These are phyloP conservation scores for Tylopilus rubrobrunneus DNA, from an alignment of 768 basidiomycete species.

Conservation along the genomic window DNA sequence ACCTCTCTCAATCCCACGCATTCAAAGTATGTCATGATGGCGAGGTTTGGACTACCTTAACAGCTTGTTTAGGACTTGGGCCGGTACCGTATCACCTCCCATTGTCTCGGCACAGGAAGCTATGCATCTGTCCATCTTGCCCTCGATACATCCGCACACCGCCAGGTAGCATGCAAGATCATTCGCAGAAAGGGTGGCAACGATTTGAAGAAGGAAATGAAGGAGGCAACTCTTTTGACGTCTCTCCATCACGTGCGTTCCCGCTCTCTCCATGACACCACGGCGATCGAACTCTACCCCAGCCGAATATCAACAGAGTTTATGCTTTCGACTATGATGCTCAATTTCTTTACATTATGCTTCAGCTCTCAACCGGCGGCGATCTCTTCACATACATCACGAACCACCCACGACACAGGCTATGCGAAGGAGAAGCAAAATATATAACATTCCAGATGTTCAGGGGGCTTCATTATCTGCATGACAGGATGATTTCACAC, in stretches of 20 bases:
- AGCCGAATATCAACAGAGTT: slow-evolving; percentile 83
- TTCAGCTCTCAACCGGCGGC: slow-evolving; percentile 81
- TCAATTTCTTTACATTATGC: slow-evolving; percentile 75
- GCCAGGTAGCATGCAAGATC: slow-evolving; percentile 83
- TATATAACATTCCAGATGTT: slow-evolving; percentile 80
- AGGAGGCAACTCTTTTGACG: slow-evolving; percentile 73
- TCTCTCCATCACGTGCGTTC: slow-evolving; percentile 61
- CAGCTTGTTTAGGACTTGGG: slow-evolving; percentile 49
- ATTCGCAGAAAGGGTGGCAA: slow-evolving; percentile 56
- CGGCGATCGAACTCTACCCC: neutral
- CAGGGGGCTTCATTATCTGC: slow-evolving; percentile 67
- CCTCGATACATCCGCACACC: slow-evolving; percentile 55
- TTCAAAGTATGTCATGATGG: slow-evolving; percentile 44
- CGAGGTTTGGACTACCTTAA: neutral
- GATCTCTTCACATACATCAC: slow-evolving; percentile 87
- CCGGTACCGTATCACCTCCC: slow-evolving; percentile 68
- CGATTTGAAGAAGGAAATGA: slow-evolving; percentile 53
- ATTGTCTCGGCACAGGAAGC: slow-evolving; percentile 75
- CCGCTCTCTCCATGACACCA: neutral
- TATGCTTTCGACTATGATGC: slow-evolving; percentile 63
- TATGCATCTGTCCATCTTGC: slow-evolving; percentile 83
- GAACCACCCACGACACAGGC: slow-evolving; percentile 48
- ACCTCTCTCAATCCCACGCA: slow-evolving; percentile 49
- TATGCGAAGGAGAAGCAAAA: slow-evolving; percentile 79
- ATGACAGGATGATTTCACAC: slow-evolving; percentile 71